Evolutionary conservation across 805 yeast genomes (phyloP), one percentile per base, ranked within the genome.

Genomic region (Metschnikowia peoriensis): DNA sequence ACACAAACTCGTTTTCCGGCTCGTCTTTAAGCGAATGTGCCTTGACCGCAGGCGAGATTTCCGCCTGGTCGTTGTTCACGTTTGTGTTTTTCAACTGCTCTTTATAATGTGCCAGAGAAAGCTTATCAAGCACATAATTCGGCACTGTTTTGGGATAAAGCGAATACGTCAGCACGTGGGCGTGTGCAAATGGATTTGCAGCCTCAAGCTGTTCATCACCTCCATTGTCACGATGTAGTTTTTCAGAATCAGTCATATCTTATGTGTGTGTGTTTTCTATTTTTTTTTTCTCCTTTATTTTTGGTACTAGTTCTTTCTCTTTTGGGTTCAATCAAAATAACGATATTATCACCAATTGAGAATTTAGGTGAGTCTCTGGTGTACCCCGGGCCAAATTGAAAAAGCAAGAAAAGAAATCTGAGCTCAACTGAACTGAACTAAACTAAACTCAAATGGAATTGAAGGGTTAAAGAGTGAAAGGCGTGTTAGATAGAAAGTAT

Each of bases 41-140:
- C 44, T 52, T 41, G 37, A 49, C 39, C 47, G 32, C 46, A 9
- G 48, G 52, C 28, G 53, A 17, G 38, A 44, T 50, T 9, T 56
- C 59, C n/a, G 56, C 29, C 46, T 53, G 55, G 42, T 44, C 51
- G 41, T 43, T 57, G 53, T 70, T 69, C 45, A 60, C 66, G 56
- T 71, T 72, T 41, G 59, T 58, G 58, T 70, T 69, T 47, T 59
- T 59, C 38, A 66, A 56, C 58, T 70, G 75, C 22, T 74, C 76
- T 51, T 66, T 69, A 57, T 69, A 69, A 60, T 76, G 75, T 4
- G 68, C 74, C 60, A 68, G 70, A 3, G 77, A 67, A n/a, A 83
- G 63, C 32, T 77, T 76, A 52, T 84, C 87, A 42, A 86, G 65
- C 0, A 82, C 90, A 67, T 82, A 87, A 1, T 87, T 85, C 1